These are phyloP conservation scores for Phaeolepiota aurea DNA, from an alignment of 768 basidiomycete species.

Conservation along the genomic window DNA sequence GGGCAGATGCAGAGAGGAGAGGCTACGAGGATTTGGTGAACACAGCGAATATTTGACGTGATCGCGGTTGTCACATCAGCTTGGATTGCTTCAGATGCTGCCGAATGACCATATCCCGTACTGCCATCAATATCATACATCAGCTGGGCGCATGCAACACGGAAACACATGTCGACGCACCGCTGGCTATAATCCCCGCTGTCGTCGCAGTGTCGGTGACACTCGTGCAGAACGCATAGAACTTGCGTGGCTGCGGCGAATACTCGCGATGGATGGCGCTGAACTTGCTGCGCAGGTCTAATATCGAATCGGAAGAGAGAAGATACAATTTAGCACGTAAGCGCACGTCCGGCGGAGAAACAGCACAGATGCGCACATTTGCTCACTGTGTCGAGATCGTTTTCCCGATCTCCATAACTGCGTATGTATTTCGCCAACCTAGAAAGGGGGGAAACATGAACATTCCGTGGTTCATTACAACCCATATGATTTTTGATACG, in stretches of 20 bases:
- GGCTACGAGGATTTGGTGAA: too few relatives aligned
- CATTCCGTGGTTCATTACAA: too few relatives aligned
- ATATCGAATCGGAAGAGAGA: neutral
- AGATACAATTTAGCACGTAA: neutral
- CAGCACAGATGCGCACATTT: conserved; percentile 65
- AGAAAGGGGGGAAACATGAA: too few relatives aligned
- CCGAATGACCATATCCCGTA: conserved; percentile 77
- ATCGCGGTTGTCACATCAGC: conserved; percentile 37
- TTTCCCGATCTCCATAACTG: conserved; percentile 63
- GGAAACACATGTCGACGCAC: conserved; percentile 21
- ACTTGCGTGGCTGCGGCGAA: conserved; percentile 65
- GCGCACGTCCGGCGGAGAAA: too few relatives aligned
- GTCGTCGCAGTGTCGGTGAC: conserved; percentile 72
- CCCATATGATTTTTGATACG: neutral
- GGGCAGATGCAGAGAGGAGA: too few relatives aligned
- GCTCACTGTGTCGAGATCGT: conserved; percentile 61
- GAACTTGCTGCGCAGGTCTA: conserved; percentile 66
- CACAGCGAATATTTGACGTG: neutral
- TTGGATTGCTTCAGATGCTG: conserved; percentile 71
- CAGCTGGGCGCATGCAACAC: conserved; percentile 17
- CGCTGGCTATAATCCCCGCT: conserved; percentile 68
- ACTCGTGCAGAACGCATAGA: conserved; percentile 72
- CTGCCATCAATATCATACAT: conserved; percentile 23
- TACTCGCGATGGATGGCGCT: conserved; percentile 71
- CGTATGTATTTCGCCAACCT: conserved; percentile 63